phyloP scores from a whole-genome alignment of 352 stramenopile genomes.

The Blastocystis sp. region DNA sequence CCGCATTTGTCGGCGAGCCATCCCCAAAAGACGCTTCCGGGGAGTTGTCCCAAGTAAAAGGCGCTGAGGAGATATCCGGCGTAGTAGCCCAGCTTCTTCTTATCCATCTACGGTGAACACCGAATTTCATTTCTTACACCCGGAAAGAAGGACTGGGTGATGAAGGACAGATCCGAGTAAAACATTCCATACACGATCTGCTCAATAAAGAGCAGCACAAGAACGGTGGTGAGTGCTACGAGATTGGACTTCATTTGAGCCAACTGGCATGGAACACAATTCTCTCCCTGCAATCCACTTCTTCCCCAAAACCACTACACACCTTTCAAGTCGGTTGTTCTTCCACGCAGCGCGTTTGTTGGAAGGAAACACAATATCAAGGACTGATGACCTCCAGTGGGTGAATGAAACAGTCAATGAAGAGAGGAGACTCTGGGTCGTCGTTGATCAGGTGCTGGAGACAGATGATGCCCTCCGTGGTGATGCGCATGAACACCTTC shows the following conservation, averaged over 20 bases:
- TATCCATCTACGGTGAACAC: conserved; percentile 29
- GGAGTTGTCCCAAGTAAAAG: conserved; percentile 56
- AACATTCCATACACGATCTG: conserved; percentile 22
- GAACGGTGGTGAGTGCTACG: not conserved
- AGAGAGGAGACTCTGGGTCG: conserved; percentile 41
- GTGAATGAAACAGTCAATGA: conserved; percentile 61
- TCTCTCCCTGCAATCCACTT: not conserved
- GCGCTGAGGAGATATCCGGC: conserved; percentile 25
- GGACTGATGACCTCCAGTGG: not conserved
- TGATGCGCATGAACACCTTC: conserved; percentile 55
- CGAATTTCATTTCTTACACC: not conserved
- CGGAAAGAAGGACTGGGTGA: conserved; percentile 20
- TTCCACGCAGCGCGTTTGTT: too few relatives aligned
- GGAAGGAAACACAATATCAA: too few relatives aligned
- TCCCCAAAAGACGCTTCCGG: conserved; percentile 54
- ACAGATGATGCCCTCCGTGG: conserved; percentile 37
- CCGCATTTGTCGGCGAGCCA: conserved; percentile 54
- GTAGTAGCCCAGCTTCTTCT: conserved; percentile 65
- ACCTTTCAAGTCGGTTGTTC: not conserved
- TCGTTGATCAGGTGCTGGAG: conserved; percentile 58
- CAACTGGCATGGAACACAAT: not conserved
- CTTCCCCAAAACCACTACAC: not conserved
- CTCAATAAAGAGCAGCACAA: not conserved
- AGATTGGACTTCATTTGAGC: not conserved
- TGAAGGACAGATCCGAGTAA: conserved; percentile 53